Conservation (phyloP, 176 grass and related monocot species). For the Raddia distichophylla region DNA sequence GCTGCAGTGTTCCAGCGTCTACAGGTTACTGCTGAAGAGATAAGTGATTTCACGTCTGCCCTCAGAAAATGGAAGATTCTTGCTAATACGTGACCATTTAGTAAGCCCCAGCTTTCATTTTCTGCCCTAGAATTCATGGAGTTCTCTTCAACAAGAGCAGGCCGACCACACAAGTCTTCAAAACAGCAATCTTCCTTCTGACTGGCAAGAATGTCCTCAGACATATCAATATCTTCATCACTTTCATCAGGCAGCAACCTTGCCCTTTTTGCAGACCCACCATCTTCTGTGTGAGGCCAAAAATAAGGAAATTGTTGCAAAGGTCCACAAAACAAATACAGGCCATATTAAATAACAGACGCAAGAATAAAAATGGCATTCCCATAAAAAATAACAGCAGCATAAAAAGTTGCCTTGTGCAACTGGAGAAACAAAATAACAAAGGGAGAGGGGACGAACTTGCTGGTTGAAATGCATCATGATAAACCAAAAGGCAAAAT, state of each 20-base stretch:
- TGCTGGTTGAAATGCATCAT: constrained; percentile 9
- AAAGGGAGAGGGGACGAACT: neutral
- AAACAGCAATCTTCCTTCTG: constrained; percentile 73
- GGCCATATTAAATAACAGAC: neutral
- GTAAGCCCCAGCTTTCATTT: constrained; percentile 67
- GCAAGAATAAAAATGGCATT: constrained; percentile 15
- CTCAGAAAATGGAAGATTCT: constrained; percentile 94
- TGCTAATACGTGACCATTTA: constrained; percentile 64
- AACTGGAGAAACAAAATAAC: constrained; percentile 26
- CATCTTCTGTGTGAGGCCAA: constrained; percentile 67
- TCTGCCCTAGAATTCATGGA: constrained; percentile 18
- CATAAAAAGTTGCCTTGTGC: neutral
- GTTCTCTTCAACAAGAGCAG: constrained; percentile 50
- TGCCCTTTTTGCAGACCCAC: constrained; percentile 72
- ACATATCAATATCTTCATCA: constrained; percentile 71
- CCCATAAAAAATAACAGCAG: neutral
- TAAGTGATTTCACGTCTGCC: constrained; percentile 78
- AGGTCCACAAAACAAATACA: constrained; percentile 17
- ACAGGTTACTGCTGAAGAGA: constrained; percentile 84
- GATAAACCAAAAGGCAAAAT: constrained; percentile 24
- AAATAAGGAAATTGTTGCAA: constrained; percentile 22
- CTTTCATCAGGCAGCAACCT: constrained; percentile 61
- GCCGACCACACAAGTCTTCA: constrained; percentile 70
- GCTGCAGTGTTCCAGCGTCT: constrained; percentile 67
- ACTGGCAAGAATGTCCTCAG: constrained; percentile 62